Evolutionary conservation across 352 stramenopile species (phyloP).

Genomic region (Globisporangium parvum): DNA sequence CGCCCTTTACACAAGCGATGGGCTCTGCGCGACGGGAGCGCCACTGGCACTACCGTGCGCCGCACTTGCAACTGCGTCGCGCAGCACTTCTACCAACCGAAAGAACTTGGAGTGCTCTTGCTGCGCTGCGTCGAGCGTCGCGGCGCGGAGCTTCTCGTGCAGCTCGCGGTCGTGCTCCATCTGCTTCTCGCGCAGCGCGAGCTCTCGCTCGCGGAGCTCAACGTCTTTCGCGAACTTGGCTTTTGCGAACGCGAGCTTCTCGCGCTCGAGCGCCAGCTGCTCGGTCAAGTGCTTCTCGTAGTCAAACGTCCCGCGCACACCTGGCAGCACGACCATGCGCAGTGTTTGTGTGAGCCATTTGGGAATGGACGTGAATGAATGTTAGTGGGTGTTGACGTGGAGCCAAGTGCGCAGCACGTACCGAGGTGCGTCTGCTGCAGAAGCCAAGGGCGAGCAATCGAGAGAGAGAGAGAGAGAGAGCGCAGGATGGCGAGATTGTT

Average conservation of each 20-base stretch:
- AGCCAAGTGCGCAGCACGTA: background rate
- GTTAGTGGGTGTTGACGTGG: too few species aligned
- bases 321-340: constrained; percentile 16
- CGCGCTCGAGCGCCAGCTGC: constrained; percentile 61
- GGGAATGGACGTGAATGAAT: background rate
- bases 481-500: too few species aligned
- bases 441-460: too few species aligned
- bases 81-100: constrained; percentile 52
- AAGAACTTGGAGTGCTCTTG: constrained; percentile 51
- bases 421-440: background rate
- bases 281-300: constrained; percentile 74
- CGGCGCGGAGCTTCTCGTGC: constrained; percentile 46
- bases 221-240: constrained; percentile 68
- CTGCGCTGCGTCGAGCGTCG: constrained; percentile 38
- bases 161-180: constrained; percentile 54
- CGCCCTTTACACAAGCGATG: constrained; percentile 31
- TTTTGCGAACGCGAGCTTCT: constrained; percentile 71
- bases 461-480: too few species aligned
- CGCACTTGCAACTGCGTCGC: constrained; percentile 37
- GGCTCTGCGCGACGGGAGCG: constrained; percentile 2
- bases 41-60: constrained; percentile 1
- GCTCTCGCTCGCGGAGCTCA: constrained; percentile 60
- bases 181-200: constrained; percentile 55
- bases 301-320: constrained; percentile 42
- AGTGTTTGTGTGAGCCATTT: background rate